These are phyloP conservation scores for Malassezia restricta DNA, from an alignment of 1,284 basidiomycete species.

Conservation along the genomic window DNA sequence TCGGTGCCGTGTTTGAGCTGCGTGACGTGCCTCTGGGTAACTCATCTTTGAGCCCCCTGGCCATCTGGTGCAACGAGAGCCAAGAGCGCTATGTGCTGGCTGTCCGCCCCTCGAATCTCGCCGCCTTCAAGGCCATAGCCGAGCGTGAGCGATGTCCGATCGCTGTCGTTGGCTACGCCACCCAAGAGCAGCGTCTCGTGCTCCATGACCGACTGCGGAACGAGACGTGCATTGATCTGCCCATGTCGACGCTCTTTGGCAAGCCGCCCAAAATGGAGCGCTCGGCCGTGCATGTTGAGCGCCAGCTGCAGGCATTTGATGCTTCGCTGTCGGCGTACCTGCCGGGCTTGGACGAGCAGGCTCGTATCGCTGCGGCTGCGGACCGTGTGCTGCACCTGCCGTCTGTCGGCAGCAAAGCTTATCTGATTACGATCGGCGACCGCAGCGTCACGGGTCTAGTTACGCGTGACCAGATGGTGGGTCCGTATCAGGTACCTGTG, in stretches of 20 bases:
- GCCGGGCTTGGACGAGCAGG: constrained; percentile 38
- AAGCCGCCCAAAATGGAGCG: constrained; percentile 89
- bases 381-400: constrained; percentile 78
- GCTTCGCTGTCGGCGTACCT: constrained; percentile 59
- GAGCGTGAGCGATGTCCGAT: constrained; percentile 82
- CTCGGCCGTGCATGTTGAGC: constrained; percentile 54
- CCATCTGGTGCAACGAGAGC: constrained; percentile 99
- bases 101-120: constrained; percentile 29
- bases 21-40: constrained; percentile 85
- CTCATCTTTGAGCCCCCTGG: constrained; percentile 90
- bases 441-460: constrained; percentile 87
- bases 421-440: constrained; percentile 97
- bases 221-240: constrained; percentile 70
- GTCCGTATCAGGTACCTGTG: constrained; percentile 95
- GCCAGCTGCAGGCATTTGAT: constrained; percentile 59
- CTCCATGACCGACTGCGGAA: constrained; percentile 77
- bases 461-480: constrained; percentile 94
- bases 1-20: constrained; percentile 90
- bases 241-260: constrained; percentile 91
- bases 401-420: constrained; percentile 85
- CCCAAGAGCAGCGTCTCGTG: constrained; percentile 60
- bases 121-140: constrained; percentile 63
- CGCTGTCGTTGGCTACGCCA: constrained; percentile 78
- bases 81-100: constrained; percentile 94
- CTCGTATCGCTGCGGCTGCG: constrained; percentile 54